A percentile compares a stretch with the other conserved stretches of the same genome.
phyloP scores from a whole-genome alignment of 2,329 filamentous ascomycete genomes.

The Colletotrichum orchidophilum region DNA sequence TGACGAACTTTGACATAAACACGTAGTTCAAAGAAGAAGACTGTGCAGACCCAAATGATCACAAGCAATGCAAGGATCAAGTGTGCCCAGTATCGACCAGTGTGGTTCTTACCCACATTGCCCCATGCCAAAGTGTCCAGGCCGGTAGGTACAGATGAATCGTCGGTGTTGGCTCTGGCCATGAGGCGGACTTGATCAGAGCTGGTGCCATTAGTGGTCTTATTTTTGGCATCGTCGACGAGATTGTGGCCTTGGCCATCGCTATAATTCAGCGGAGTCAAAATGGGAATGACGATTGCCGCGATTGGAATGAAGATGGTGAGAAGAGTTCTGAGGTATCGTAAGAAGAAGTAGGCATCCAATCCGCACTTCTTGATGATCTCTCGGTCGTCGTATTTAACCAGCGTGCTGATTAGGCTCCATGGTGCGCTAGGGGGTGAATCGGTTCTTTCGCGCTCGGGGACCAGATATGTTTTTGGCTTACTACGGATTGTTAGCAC shows the following conservation, averaged over 20 bases:
- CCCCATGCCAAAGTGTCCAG: conserved; percentile 88
- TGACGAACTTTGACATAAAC: conserved; percentile 94
- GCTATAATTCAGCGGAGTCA: conserved; percentile 85
- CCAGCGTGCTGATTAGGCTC: conserved; percentile 66
- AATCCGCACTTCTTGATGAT: conserved; percentile 95
- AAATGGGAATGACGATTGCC: conserved; percentile 80
- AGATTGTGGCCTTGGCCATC: conserved; percentile 70
- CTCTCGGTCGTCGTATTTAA: conserved; percentile 77
- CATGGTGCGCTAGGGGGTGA: conserved; percentile 69
- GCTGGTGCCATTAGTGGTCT: background rate
- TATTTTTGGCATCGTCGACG: conserved; percentile 45
- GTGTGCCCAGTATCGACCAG: conserved; percentile 83
- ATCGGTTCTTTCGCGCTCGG: conserved; percentile 84
- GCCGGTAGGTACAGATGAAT: conserved; percentile 55
- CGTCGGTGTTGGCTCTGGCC: conserved; percentile 44
- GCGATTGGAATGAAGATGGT: conserved; percentile 92
- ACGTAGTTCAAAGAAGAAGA: conserved; percentile 86
- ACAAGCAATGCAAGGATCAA: conserved; percentile 80
- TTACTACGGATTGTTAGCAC: conserved; percentile 61
- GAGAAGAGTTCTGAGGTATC: conserved; percentile 80
- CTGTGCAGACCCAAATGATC: conserved; percentile 84
- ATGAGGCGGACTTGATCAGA: conserved; percentile 36
- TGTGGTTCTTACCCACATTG: conserved; percentile 76
- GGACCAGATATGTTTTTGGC: conserved; percentile 86
- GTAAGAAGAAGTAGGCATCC: conserved; percentile 96